phyloP scores from a whole-genome alignment of 768 basidiomycete species.

The Agrocybe praecox region DNA sequence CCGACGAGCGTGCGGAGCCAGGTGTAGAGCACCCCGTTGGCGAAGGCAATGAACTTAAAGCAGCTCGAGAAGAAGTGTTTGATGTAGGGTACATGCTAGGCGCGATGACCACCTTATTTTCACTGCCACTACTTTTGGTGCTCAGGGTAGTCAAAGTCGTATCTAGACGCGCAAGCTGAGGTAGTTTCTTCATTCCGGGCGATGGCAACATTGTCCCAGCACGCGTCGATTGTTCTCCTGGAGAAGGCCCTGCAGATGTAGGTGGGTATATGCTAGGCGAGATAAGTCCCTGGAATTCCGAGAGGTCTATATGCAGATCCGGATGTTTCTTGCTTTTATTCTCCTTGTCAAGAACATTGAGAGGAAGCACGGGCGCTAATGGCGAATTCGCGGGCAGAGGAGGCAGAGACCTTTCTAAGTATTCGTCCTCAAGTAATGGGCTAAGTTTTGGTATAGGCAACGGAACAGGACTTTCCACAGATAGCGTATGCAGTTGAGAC shows the following conservation, averaged over 20 bases:
- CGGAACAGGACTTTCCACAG: slow-evolving; percentile 23
- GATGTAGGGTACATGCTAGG: neutral
- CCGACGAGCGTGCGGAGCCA: slow-evolving; percentile 8
- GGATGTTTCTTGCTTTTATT: slow-evolving; percentile 10
- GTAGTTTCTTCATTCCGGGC: neutral
- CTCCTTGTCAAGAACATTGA: neutral
- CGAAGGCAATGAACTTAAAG: slow-evolving; percentile 11
- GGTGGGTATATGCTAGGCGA: slow-evolving; percentile 15
- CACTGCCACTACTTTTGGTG: neutral
- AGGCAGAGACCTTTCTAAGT: slow-evolving; percentile 33
- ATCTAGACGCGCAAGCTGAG: neutral
- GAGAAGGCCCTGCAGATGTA: neutral
- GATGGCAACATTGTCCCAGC: neutral
- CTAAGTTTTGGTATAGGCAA: slow-evolving; percentile 19
- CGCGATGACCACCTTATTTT: neutral
- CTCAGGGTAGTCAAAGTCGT: neutral
- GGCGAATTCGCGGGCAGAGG: slow-evolving; percentile 26
- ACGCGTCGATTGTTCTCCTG: neutral
- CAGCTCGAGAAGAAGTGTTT: slow-evolving; percentile 9
- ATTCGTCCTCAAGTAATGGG: slow-evolving; percentile 17
- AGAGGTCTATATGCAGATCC: slow-evolving; percentile 18
- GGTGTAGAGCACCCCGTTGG: slow-evolving; percentile 5
- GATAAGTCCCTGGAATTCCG: slow-evolving; percentile 15
- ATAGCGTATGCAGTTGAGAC: neutral
- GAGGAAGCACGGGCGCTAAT: slow-evolving; percentile 9